Evolutionary conservation across 1,284 basidiomycete species (phyloP), one percentile per base, ranked within the genome.

Genomic region (Kalmanozyma brasiliensis): DNA sequence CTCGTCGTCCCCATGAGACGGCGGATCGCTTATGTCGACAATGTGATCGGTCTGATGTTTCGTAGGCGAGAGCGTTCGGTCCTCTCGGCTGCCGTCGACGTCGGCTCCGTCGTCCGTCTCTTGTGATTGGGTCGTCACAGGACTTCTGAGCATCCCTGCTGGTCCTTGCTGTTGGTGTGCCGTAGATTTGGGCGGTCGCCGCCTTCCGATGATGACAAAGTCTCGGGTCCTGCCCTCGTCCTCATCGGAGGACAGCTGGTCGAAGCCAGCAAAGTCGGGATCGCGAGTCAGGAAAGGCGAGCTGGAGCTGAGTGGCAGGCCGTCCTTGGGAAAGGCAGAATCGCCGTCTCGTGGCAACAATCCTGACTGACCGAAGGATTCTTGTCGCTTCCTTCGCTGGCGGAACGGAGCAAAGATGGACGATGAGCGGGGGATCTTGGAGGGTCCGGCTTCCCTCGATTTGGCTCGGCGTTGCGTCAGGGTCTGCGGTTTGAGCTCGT

Each of bases 391-490:
- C 9, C 26, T 40, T 30, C 56, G 45, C 47, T 26, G 33, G 42
- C 56, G 62, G 48, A 71, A 71, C 13, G 68, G 63, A 10, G 68
- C 52, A 45, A 71, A 71, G 48, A 66, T 49, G 22, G 62, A 70
- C 13, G 62, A 49, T 0, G 52, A 41, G 33, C 41, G 58, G 1
- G 52, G 44, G 0, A 36, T 11, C 37, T 57, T 60, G 29, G 49
- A 45, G 8, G 42, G 32, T 38, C 40, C 35, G 1, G 37, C 35
- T 10, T 71, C 63, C 38, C 49, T 62, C 7, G 62, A 62, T 36
- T 61, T 62, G 49, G 51, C 56, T 17, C 62, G 62, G 32, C 53
- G 61, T 14, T 49, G 59, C 19, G 43, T 55, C 35, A 55, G 41
- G 20, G 11, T 36, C 22, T 42, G 42, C 9, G 42, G 41, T 19